Evolutionary conservation across 805 yeast genomes (phyloP).

Genomic region (Danielia oregonensis): DNA sequence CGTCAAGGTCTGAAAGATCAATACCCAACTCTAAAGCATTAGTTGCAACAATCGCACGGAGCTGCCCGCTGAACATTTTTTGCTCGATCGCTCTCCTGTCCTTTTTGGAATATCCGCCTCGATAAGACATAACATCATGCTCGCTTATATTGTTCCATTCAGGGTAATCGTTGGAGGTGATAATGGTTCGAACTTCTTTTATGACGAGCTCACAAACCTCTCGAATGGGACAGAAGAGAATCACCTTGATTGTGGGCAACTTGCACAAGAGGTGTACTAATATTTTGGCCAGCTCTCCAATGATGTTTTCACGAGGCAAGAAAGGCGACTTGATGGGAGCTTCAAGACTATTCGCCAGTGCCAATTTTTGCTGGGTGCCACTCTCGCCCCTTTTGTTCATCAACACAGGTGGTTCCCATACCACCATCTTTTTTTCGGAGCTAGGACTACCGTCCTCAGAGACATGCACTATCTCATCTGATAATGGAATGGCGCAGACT

Average conservation of each 20-base stretch:
- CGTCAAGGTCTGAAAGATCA: constrained; percentile 89
- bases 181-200: constrained; percentile 68
- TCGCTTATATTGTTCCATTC: constrained; percentile 41
- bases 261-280: constrained; percentile 60
- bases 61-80: constrained; percentile 83
- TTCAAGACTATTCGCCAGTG: constrained; percentile 8
- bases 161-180: constrained; percentile 31
- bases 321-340: constrained; percentile 12
- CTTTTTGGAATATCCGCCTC: constrained; percentile 89
- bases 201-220: constrained; percentile 81
- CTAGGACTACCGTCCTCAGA: constrained; percentile 85
- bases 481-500: constrained; percentile 60
- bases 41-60: constrained; percentile 87
- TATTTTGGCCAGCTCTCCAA: constrained; percentile 72
- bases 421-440: constrained; percentile 68
- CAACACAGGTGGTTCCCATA: constrained; percentile 79
- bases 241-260: constrained; percentile 61
- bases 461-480: constrained; percentile 51
- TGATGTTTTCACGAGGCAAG: constrained; percentile 58
- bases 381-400: constrained; percentile 53
- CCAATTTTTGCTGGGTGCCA: constrained; percentile 10
- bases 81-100: constrained; percentile 86
- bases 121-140: constrained; percentile 79
- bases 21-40: constrained; percentile 95
- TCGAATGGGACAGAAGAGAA: constrained; percentile 87